Percentiles rank a stretch among this genome's conserved stretches.
These are phyloP conservation scores for Tulasnella sp. DNA, from an alignment of 768 basidiomycete species.

Conservation along the genomic window DNA sequence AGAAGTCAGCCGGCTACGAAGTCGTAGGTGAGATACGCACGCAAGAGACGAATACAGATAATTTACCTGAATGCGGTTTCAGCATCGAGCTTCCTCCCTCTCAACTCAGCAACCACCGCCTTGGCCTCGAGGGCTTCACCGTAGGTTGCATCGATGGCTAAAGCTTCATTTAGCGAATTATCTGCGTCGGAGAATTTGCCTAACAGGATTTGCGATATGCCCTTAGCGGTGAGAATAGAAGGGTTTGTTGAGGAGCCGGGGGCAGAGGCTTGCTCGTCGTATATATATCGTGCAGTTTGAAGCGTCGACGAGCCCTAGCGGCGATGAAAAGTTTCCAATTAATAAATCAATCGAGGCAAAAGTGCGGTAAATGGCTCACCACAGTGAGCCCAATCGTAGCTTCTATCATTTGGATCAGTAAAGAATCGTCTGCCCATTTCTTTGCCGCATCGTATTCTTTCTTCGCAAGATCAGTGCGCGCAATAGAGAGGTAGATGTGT, in stretches of 20 bases:
- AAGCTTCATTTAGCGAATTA: slow-evolving; percentile 69
- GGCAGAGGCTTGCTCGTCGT: slow-evolving; percentile 71
- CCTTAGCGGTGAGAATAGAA: slow-evolving; percentile 58
- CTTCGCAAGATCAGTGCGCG: slow-evolving; percentile 77
- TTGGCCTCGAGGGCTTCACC: slow-evolving; percentile 56
- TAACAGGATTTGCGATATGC: slow-evolving; percentile 64
- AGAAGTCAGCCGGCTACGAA: slow-evolving; percentile 33
- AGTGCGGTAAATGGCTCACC: slow-evolving; percentile 49
- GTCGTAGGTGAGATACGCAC: slow-evolving; percentile 4
- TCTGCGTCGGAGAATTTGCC: slow-evolving; percentile 67
- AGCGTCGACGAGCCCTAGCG: slow-evolving; percentile 13
- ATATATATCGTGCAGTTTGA: slow-evolving; percentile 46
- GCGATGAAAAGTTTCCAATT: not conserved
- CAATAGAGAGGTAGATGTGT: slow-evolving; percentile 84
- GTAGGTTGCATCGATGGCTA: slow-evolving; percentile 36
- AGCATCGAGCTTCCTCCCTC: slow-evolving; percentile 43
- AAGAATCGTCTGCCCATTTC: slow-evolving; percentile 79
- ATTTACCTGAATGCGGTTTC: slow-evolving; percentile 62
- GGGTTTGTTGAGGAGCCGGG: slow-evolving; percentile 40
- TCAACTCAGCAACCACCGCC: slow-evolving; percentile 53
- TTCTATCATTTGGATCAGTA: slow-evolving; percentile 83
- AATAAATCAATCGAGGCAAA: slow-evolving; percentile 14
- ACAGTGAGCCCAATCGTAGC: slow-evolving; percentile 67
- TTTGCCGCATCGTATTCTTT: slow-evolving; percentile 77
- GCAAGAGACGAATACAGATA: slow-evolving; percentile 6